Base-by-base conservation (phyloP, 2,329 filamentous ascomycete genomes). In the Botrytis fabae region DNA sequence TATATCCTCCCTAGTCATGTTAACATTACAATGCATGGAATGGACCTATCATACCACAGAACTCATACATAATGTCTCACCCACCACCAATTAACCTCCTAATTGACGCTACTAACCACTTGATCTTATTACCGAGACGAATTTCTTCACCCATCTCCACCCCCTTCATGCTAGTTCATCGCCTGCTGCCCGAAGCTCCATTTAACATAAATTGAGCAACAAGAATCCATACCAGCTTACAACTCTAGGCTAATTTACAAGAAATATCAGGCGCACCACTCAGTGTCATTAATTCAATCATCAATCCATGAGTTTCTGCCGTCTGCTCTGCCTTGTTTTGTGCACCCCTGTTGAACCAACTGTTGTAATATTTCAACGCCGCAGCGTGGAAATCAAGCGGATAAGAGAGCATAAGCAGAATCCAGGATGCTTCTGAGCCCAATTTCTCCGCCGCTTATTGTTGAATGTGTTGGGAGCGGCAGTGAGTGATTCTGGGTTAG, bases 281-380 rank as follows among this genome's bases (percentile, higher is more conserved):
- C 38, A 57, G 4, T 10, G 25, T 8, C 12, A 42, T 44, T 20
- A 9, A 42, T 28, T 14, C 16, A 54, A 18, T 62, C 12, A 25
- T 14, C 25, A 54, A 42, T 42, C 14, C 14, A 22, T 54, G 46
- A 18, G 1, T n/a, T 44, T 32, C 54, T 57, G 9, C 48, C 35
- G 6, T 57, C 18, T 9, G 14, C 25, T 66, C 16, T 12, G 48
- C 32, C 46, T 40, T 28, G 32, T 54, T 57, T 32, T 57, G 28
- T 57, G 48, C 10, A 57, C 48, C 65, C 65, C 65, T 69, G 48
- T 32, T 69, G 38, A 10, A 35, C 48, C 38, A 69, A 69, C 65
- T 4, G 38, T 57, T 69, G 38, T 7, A 42, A 32, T 32, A 18
- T 32, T 10, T 8, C 25, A 68, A 69, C 65, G 18, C 48, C 3